Base-by-base conservation (phyloP, 2,329 filamentous ascomycete genomes). In the Phialophora macrospora region DNA sequence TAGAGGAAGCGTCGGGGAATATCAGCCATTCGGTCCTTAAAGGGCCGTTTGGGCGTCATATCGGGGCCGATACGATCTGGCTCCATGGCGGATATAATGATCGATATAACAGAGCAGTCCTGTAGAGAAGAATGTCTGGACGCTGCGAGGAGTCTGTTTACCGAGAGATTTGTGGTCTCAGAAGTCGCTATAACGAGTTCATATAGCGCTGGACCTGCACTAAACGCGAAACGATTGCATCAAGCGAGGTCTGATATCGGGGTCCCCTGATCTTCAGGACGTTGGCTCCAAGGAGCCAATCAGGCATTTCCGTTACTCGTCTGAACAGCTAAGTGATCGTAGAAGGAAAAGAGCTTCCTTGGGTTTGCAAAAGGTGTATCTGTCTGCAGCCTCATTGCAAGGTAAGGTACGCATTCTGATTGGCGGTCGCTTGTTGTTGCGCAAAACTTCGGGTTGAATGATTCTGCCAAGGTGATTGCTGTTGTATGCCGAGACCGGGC, bases 31-130 rank as follows among this genome's bases (percentile, higher is more conserved):
- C 72, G 75, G 62, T 81, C 79, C 22, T 70, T 64, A 41, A 79
- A 71, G 3, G 76, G 74, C 52, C 74, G 73, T 68, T 75, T 77
- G 4, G 77, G 76, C 17, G 72, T 68, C 57, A 71, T 72, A 63
- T 77, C 74, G 5, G 80, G 79, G 12, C 78, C 79, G 64, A 81
- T 81, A 67, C 76, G 77, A 66, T 82, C 80, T 5, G 72, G 73
- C 55, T 73, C 74, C 62, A 62, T 64, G 52, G 28, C 11, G 2
- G 48, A 26, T 26, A 7, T 17, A 20, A n/a, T 17, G 48, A 52
- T 24, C 48, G 2, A 4, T 52, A 20, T 9, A 5, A 28, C 9
- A 12, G 48, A 5, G 48, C 17, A 11, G 12, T 34, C 12, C 1
- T 34, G 3, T 9, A n/a, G n/a, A 14, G 51, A 8, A 14, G 51